Conservation (phyloP, 345 rosid genomes). For the Brassica cretica region DNA sequence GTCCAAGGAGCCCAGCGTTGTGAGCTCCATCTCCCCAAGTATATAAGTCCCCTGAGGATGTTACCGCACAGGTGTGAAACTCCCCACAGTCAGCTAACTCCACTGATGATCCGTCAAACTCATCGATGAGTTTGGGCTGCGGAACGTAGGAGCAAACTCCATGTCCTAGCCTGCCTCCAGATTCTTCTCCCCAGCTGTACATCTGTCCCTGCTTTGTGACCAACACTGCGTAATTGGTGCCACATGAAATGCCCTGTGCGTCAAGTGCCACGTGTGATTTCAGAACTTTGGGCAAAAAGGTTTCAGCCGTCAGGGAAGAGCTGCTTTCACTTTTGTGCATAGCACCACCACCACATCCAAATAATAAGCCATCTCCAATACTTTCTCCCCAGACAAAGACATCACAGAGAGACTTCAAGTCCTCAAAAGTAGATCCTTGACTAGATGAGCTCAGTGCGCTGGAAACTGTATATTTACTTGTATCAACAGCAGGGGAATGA, state of each 20-base stretch:
- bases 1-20: conserved; percentile 52
- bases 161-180: conserved; percentile 67
- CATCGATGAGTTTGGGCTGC: conserved; percentile 58
- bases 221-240: conserved; percentile 48
- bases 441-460: conserved; percentile 54
- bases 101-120: conserved; percentile 44
- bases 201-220: conserved; percentile 52
- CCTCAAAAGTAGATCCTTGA: conserved; percentile 47
- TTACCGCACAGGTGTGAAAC: conserved; percentile 62
- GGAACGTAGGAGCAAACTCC: conserved; percentile 53
- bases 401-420: conserved; percentile 46
- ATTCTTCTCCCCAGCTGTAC: conserved; percentile 58
- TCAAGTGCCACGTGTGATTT: conserved; percentile 50
- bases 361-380: conserved; percentile 35
- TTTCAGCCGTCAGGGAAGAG: conserved; percentile 38
- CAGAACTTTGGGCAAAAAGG: conserved; percentile 45
- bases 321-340: conserved; percentile 35
- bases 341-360: conserved; percentile 37
- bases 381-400: conserved; percentile 58
- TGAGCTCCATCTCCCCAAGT: conserved; percentile 61
- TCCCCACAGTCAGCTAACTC: conserved; percentile 66
- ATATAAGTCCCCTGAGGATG: conserved; percentile 56
- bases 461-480: conserved; percentile 53
- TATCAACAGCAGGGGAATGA: conserved; percentile 38
- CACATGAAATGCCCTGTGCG: conserved; percentile 50